Base-by-base conservation (phyloP, 2,329 filamentous ascomycete species). In the Beauveria rudraprayagi region DNA sequence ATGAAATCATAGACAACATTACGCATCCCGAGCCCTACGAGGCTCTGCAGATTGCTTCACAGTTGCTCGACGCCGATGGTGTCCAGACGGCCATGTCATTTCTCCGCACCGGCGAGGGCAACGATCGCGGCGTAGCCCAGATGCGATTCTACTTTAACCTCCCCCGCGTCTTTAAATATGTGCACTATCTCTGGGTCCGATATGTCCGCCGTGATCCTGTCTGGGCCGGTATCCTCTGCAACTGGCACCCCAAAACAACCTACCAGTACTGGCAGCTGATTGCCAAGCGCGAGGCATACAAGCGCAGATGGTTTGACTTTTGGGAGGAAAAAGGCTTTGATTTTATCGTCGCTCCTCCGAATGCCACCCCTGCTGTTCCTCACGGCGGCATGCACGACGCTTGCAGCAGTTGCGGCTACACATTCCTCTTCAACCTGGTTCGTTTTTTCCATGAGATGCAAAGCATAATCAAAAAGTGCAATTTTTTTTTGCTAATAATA, bases 131-230 rank as follows among this genome's bases (percentile, higher is more conserved):
- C 17, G 91, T 90, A 2, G 80, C 80, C 26, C 88, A 92, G 71
- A 86, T 97, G 78, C 80, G 83, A 58, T 84, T 81, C 67, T 86
- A 92, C 70, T 91, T 92, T 77, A 79, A 78, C 47, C 81, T 96
- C 16, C 88, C 91, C 16, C 78, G 85, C 7, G 84, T 88, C 5
- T 70, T 96, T 66, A 91, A 91, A 71, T 95, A 89, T 72, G 69
- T 94, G n/a, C 91, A 96, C 77, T 94, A 92, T 71, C 83, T 92
- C 6, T 97, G 89, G 82, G 87, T 94, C n/a, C 88, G 88, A 68
- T 95, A 96, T 71, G 78, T 97, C 64, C 84, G 86, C 59, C 77
- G 85, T 11, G 92, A 97, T 71, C 72, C 77, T 1, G 75, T 92
- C 54, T 96, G 91, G 89, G 91, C 92, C 0, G 87, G 85, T 0